Evolutionary conservation across 495 filamentous ascomycete species (phyloP).

Genomic region (Aspergillus funiculosus): DNA sequence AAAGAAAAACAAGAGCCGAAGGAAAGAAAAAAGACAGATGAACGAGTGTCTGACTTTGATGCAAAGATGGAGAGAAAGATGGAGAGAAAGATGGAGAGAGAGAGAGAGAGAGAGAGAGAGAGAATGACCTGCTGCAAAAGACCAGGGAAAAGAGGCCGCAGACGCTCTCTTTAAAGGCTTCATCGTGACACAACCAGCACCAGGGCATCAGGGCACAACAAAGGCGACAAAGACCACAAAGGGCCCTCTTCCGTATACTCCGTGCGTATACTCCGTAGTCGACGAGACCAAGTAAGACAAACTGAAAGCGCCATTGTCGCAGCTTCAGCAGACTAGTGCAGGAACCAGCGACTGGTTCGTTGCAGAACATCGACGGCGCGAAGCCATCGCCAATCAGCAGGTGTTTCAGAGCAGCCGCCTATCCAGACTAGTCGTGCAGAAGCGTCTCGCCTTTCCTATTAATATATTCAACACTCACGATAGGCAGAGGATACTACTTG

Average conservation of each 20-base stretch:
- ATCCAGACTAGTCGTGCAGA: neutral
- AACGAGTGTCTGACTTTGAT: slow-evolving; percentile 19
- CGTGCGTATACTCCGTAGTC: neutral
- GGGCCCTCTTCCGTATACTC: neutral
- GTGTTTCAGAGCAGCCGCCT: slow-evolving; percentile 1
- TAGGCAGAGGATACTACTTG: slow-evolving; percentile 1
- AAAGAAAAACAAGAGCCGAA: slow-evolving; percentile 13
- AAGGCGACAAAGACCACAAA: slow-evolving; percentile 1
- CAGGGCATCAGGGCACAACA: slow-evolving; percentile 4
- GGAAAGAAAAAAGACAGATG: slow-evolving; percentile 27
- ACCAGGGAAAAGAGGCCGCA: too few relatives aligned
- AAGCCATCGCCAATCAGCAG: slow-evolving; percentile 12
- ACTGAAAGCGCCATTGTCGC: slow-evolving; percentile 16
- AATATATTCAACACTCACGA: slow-evolving; percentile 1
- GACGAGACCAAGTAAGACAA: slow-evolving; percentile 13
- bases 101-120: neutral
- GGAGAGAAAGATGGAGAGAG: neutral
- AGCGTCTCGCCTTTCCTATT: slow-evolving; percentile 13
- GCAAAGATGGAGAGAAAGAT: neutral
- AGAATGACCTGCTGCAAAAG: neutral
- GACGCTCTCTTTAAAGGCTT: slow-evolving; percentile 6
- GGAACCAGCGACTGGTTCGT: slow-evolving; percentile 6
- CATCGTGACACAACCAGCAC: slow-evolving; percentile 1
- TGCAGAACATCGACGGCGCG: slow-evolving; percentile 8
- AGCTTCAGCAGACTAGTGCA: slow-evolving; percentile 8